Conservation (phyloP, 176 grass and related monocot genomes). For the Panicum miliaceum region DNA sequence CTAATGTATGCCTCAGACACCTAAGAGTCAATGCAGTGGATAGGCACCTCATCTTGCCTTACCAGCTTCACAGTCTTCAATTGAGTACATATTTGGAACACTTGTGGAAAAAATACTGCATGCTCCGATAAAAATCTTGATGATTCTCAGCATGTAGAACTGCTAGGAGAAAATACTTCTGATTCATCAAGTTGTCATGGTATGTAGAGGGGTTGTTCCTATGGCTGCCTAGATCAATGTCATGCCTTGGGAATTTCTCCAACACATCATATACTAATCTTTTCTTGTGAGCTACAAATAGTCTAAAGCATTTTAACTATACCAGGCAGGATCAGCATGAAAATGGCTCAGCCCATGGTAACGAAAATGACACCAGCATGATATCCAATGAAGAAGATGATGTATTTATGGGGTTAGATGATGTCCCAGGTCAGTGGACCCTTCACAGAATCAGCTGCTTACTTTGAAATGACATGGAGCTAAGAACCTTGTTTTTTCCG, state of each 20-base stretch:
- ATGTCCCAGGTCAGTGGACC: constrained; percentile 72
- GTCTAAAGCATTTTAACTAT: constrained; percentile 37
- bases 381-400: constrained; percentile 64
- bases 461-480: constrained; percentile 22
- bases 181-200: background rate
- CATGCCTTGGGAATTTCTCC: constrained; percentile 1
- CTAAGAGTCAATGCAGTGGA: background rate
- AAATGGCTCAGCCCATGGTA: constrained; percentile 57
- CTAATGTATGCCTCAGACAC: background rate
- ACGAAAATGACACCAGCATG: constrained; percentile 54
- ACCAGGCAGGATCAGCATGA: constrained; percentile 80
- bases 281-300: constrained; percentile 29
- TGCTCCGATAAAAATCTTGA: background rate
- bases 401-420: constrained; percentile 81
- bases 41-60: background rate
- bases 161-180: background rate
- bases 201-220: background rate
- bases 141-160: background rate
- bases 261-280: background rate
- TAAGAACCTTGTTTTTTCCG: constrained; percentile 32
- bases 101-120: background rate
- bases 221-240: background rate
- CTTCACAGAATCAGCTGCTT: constrained; percentile 18
- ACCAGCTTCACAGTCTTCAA: background rate
- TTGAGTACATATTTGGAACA: background rate